Evolutionary conservation across 2,329 filamentous ascomycete species (phyloP).

Genomic region (Trichoderma semiorbis): DNA sequence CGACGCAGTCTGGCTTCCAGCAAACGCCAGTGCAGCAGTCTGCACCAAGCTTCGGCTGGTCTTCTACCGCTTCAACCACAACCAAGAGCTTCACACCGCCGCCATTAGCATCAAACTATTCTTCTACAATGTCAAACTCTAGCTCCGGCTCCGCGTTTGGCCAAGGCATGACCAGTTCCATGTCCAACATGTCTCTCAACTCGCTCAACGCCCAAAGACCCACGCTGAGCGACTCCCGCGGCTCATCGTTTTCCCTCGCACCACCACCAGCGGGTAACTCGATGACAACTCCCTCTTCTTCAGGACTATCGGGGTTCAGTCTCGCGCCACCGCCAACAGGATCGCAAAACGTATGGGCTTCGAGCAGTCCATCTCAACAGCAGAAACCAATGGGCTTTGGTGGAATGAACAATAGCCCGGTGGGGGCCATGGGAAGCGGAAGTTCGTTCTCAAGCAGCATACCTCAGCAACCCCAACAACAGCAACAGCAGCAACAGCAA

Average conservation of each 20-base stretch:
- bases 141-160: slow-evolving; percentile 33
- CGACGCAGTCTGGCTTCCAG: slow-evolving; percentile 31
- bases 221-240: slow-evolving; percentile 29
- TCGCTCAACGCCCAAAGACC: slow-evolving; percentile 35
- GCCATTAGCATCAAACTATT: slow-evolving; percentile 32
- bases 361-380: not conserved
- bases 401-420: slow-evolving; percentile 22
- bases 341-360: slow-evolving; percentile 24
- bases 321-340: slow-evolving; percentile 41
- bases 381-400: slow-evolving; percentile 19
- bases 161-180: slow-evolving; percentile 38
- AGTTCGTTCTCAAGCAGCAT: slow-evolving; percentile 26
- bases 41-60: slow-evolving; percentile 50
- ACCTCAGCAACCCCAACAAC: not conserved
- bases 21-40: slow-evolving; percentile 27
- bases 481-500: slow-evolving; percentile 25
- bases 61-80: slow-evolving; percentile 36
- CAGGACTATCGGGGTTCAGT: slow-evolving; percentile 41
- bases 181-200: slow-evolving; percentile 47
- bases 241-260: slow-evolving; percentile 54
- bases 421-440: slow-evolving; percentile 9
- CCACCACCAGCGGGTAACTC: slow-evolving; percentile 44
- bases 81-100: slow-evolving; percentile 21
- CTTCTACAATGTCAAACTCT: slow-evolving; percentile 26
- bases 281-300: slow-evolving; percentile 18